Evolutionary conservation across 2,329 filamentous ascomycete genomes (phyloP), one percentile per base, ranked within the genome.

Genomic region (Cladosporium halotolerans): DNA sequence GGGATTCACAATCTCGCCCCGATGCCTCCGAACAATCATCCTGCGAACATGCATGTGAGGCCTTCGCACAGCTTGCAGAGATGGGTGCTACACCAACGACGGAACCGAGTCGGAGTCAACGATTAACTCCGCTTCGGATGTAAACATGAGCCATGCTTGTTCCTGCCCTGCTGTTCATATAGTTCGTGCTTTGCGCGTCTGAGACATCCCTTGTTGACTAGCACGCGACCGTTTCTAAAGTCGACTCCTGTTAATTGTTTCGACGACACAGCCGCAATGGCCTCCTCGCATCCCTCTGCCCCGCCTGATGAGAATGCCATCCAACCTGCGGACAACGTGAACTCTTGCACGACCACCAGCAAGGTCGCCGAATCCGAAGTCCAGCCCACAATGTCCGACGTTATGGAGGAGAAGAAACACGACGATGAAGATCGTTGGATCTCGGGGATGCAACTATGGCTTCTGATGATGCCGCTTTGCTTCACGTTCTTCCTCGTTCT

Each of bases 381-480:
- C 9, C 23, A 39, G n/a, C 42, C 14, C 7, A 13, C 50, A 2
- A 33, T 33, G 6, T 53, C 44, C 4, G 50, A 46, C 16, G 18
- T 34, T 19, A 28, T 28, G 23, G 23, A 28, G 23, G 23, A 28
- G 23, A 40, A 43, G 9, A 39, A 52, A n/a, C 16, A 38, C 8
- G 38, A 34, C 4, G 23, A 28, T 28, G 23, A 28, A 28, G 23
- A 28, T 28, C 23, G 23, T 7, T 73, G 71, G 43, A 69, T 70
- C 4, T 64, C 62, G 13, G 56, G 57, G 2, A 60, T 62, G 51
- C 65, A 68, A 52, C 61, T 72, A 14, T 55, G 56, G 6, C 56
- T 70, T 31, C 69, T 72, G 57, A 67, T 66, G 14, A 62, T 66
- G 32, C 69, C 68, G 6, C 55, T 72, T 5, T 66, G 64, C 51